Evolutionary conservation across 768 basidiomycete species (phyloP).

Genomic region (Amanita brunnescens): DNA sequence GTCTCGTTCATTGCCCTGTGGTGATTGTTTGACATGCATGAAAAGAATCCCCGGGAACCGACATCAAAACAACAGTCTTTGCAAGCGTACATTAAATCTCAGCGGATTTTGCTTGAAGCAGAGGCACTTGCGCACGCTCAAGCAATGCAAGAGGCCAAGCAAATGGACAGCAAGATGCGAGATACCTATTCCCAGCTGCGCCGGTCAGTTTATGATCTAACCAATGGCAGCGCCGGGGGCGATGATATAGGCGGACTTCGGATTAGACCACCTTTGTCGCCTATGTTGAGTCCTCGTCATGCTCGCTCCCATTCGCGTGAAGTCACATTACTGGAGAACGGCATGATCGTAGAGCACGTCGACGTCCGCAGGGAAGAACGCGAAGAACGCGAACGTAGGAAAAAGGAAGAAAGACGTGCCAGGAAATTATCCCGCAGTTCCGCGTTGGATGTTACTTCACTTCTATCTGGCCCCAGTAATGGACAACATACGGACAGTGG

Average conservation of each 20-base stretch:
- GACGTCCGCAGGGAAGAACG: constrained; percentile 73
- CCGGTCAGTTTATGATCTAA: constrained; percentile 68
- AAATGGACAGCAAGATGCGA: constrained; percentile 68
- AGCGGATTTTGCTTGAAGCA: constrained; percentile 72
- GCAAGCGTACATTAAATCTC: constrained; percentile 72
- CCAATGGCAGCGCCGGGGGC: constrained; percentile 32
- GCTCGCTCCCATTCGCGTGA: constrained; percentile 55
- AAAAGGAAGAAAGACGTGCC: constrained; percentile 61
- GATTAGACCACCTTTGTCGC: constrained; percentile 53
- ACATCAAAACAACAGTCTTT: constrained; percentile 78
- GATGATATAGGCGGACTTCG: constrained; percentile 63
- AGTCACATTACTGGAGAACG: constrained; percentile 77
- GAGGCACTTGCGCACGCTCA: constrained; percentile 73
- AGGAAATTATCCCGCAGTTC: constrained; percentile 71
- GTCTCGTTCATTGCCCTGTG: constrained; percentile 1
- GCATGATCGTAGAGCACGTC: constrained; percentile 84
- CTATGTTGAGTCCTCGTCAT: constrained; percentile 29
- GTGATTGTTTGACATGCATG: constrained; percentile 9
- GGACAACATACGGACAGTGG: constrained; percentile 50
- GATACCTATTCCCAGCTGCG: constrained; percentile 75
- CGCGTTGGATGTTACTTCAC: constrained; percentile 60
- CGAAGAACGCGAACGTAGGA: constrained; percentile 62
- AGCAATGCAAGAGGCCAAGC: constrained; percentile 69
- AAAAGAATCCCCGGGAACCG: constrained; percentile 86
- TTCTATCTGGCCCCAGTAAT: constrained; percentile 59